Base-by-base conservation (phyloP, 192 early-diverging fungal genomes). In the Phycomyces nitens region DNA sequence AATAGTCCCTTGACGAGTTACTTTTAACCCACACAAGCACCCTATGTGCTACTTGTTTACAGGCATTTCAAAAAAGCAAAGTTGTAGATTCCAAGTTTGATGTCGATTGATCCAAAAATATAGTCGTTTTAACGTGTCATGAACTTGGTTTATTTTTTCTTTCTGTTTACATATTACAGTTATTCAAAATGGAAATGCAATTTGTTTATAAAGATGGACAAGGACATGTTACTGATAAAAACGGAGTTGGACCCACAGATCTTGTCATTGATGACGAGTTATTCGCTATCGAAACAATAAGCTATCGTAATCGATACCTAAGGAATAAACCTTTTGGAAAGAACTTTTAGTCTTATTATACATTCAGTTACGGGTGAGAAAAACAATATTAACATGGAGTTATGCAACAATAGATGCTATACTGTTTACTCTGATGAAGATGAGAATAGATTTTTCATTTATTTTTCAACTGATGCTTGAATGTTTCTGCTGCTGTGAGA, bases 171-270 rank as follows among this genome's bases (percentile, higher is more conserved):
- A 53, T 62, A 23, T 62, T 24, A 24, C 52, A 40, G 60, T n/a
- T n/a, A n/a, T n/a, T n/a, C n/a, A n/a, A n/a, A n/a, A n/a, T n/a
- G n/a, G n/a, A n/a, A n/a, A n/a, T n/a, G n/a, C n/a, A n/a, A n/a
- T n/a, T n/a, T n/a, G n/a, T n/a, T n/a, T n/a, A n/a, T n/a, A n/a
- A 62, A 62, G 60, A 53, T 62, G 51, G 60, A 53, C 27, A 62
- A 51, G 60, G 60, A 15, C 24, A 41, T 27, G 60, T 62, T 53
- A 50, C 53, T 53, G 60, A 53, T 53, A 50, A 62, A 29, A 2
- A 53, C 12, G 60, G 60, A 7, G 44, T 62, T 62, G 60, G 52
- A 49, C 60, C 60, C 2, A 62, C 52, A 49, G 60, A 52, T 62
- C 50, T 62, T 62, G 44, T 51, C 52, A 27, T 62, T 62, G 60